phyloP scores from a whole-genome alignment of 768 basidiomycete genomes.

The Boletus tomentosulus region DNA sequence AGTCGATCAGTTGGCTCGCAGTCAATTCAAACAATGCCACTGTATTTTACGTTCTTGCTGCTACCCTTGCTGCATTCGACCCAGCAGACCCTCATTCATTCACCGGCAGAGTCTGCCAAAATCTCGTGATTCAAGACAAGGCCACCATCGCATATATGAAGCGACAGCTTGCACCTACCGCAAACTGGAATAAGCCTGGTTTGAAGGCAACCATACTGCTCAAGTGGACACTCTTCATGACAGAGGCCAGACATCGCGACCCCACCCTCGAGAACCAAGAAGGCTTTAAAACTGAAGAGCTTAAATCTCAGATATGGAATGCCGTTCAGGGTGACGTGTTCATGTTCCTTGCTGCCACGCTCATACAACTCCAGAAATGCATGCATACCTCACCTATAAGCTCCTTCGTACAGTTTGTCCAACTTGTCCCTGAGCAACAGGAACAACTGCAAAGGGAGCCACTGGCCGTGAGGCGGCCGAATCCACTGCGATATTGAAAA shows the following conservation, averaged over 20 bases:
- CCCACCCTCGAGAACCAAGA: conserved; percentile 56
- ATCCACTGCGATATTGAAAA: no score
- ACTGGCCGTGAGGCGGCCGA: no score
- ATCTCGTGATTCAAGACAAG: conserved; percentile 45
- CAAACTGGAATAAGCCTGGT: conserved; percentile 65
- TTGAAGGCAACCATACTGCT: conserved; percentile 73
- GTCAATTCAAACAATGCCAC: conserved; percentile 62
- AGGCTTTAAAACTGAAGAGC: conserved; percentile 71
- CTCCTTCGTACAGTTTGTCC: conserved; percentile 39
- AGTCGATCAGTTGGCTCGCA: conserved; percentile 68
- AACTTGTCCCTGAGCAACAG: conserved; percentile 35
- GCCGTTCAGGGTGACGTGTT: conserved; percentile 84
- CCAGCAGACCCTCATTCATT: conserved; percentile 51
- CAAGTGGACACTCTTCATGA: conserved; percentile 85
- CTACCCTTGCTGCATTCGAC: conserved; percentile 65
- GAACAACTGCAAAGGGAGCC: conserved; percentile 34
- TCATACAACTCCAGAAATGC: conserved; percentile 52
- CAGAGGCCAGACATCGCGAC: conserved; percentile 69
- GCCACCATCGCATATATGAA: conserved; percentile 55
- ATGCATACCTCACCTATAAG: conserved; percentile 29
- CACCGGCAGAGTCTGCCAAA: conserved; percentile 43
- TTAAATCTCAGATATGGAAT: conserved; percentile 78
- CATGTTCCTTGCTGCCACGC: conserved; percentile 56
- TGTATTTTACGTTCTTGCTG: conserved; percentile 63
- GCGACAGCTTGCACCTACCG: conserved; percentile 45